Evolutionary conservation across 495 filamentous ascomycete species (phyloP).

Genomic region (Penicillium canariense): DNA sequence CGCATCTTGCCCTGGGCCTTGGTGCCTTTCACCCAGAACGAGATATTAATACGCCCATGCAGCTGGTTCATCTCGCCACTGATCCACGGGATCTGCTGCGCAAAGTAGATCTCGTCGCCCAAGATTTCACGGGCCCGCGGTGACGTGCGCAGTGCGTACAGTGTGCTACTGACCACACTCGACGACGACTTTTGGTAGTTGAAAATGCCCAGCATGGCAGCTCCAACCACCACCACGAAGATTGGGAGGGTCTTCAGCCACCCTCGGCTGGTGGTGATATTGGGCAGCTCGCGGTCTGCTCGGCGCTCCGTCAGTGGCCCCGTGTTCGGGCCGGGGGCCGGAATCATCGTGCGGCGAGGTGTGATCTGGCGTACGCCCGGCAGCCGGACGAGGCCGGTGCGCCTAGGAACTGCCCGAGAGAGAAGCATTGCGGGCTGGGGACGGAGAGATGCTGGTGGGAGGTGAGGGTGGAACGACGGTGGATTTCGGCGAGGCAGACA

Average conservation of each 20-base stretch:
- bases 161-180: conserved; percentile 75
- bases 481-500: neutral
- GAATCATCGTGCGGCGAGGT: conserved; percentile 46
- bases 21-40: conserved; percentile 83
- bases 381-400: conserved; percentile 16
- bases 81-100: conserved; percentile 87
- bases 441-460: neutral
- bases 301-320: conserved; percentile 79
- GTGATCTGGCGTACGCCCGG: conserved; percentile 12
- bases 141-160: conserved; percentile 87
- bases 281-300: conserved; percentile 75
- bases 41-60: conserved; percentile 85
- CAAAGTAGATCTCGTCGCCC: conserved; percentile 92
- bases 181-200: conserved; percentile 94
- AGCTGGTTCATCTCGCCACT: conserved; percentile 90
- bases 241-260: conserved; percentile 58
- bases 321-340: conserved; percentile 44
- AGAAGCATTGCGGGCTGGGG: conserved; percentile 13
- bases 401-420: conserved; percentile 15
- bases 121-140: conserved; percentile 67
- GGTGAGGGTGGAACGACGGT: neutral
- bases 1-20: conserved; percentile 68
- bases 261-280: conserved; percentile 30
- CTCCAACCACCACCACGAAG: conserved; percentile 57
- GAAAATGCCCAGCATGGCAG: conserved; percentile 80